Conservation (phyloP, 1,139 yeast species). For the Kurtzmaniella natalensis region DNA sequence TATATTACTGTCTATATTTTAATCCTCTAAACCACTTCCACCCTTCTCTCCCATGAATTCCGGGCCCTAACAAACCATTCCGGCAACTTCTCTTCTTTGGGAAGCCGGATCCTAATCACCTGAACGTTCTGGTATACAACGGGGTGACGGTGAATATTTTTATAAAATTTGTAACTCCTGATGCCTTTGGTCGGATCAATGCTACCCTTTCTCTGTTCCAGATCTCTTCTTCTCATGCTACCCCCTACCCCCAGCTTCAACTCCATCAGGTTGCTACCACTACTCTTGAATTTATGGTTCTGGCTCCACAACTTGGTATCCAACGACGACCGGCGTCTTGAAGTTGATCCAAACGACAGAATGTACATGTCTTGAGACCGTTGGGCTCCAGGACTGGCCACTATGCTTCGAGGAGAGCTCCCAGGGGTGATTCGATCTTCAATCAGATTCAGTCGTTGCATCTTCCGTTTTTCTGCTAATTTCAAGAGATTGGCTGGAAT, state of each 20-base stretch:
- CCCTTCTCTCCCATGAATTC: conserved; percentile 53
- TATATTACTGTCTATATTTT: too few species aligned
- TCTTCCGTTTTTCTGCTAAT: conserved; percentile 51
- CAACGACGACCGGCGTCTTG: conserved; percentile 31
- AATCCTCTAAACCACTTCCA: not conserved
- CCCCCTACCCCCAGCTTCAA: not conserved
- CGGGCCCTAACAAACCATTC: conserved; percentile 66
- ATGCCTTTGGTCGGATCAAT: conserved; percentile 16
- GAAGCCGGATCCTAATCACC: conserved; percentile 48
- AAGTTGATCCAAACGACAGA: conserved; percentile 18
- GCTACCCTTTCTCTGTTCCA: not conserved
- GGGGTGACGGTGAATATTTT: conserved; percentile 26
- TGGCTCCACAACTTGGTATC: conserved; percentile 22
- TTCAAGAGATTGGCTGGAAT: conserved; percentile 57
- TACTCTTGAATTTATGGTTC: conserved; percentile 5
- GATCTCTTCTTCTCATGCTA: too few species aligned
- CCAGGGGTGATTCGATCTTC: conserved; percentile 28
- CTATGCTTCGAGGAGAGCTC: conserved; percentile 25
- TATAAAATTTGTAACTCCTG: conserved; percentile 36
- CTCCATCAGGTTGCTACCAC: not conserved
- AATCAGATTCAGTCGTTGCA: conserved; percentile 18
- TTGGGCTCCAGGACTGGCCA: conserved; percentile 10
- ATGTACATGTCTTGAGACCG: conserved; percentile 21
- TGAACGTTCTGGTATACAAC: conserved; percentile 33
- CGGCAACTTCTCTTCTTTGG: conserved; percentile 60